Evolutionary conservation across 1,284 basidiomycete genomes (phyloP), one percentile per base, ranked within the genome.

Genomic region (Boletus sp.): DNA sequence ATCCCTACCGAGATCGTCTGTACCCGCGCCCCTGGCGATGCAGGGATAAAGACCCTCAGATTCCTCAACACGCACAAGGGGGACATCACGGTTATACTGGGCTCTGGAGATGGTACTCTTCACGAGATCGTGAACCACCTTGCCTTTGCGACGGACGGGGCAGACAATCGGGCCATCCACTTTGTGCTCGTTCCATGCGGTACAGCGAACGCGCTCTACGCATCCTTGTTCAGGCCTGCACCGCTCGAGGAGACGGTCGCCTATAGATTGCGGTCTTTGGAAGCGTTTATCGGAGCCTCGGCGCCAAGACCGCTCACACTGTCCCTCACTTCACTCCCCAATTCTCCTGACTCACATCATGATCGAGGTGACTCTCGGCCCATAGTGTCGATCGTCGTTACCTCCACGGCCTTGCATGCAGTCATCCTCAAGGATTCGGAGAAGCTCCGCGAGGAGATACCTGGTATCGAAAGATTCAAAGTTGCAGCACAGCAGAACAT

Each of bases 161-260:
- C 59, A 23, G 61, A 62, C 37, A 52, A 58, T 9, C 55, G 30
- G 30, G 28, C 67, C 46, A 63, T 85, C 50, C 69, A 73, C 35
- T 75, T 90, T 59, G 83, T 79, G 14, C 78, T 91, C 37, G 79
- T 91, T 19, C 95, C 95, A 5, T 86, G 86, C 47, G 96, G 96
- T 14, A 98, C 95, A n/a, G 95, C 94, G 23, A 98, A 98, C 71
- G 96, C 96, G 0, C 80, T 97, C n/a, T 95, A 90, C 73, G 82
- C 83, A 56, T 89, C 81, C 50, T 74, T 87, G 49, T 90, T 86
- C 66, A 82, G 80, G 5, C 80, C 80, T 9, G 48, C 65, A 19
- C 59, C 69, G 16, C 62, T 65, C 10, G 61, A 68, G 9, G 68
- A 71, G 6, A 47, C 76, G 13, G 53, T 72, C 3, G 67, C 74